A percentile compares a stretch with the other conserved stretches of the same genome.
phyloP scores from a whole-genome alignment of 495 filamentous ascomycete species.

The Barbatosphaeria neglecta region DNA sequence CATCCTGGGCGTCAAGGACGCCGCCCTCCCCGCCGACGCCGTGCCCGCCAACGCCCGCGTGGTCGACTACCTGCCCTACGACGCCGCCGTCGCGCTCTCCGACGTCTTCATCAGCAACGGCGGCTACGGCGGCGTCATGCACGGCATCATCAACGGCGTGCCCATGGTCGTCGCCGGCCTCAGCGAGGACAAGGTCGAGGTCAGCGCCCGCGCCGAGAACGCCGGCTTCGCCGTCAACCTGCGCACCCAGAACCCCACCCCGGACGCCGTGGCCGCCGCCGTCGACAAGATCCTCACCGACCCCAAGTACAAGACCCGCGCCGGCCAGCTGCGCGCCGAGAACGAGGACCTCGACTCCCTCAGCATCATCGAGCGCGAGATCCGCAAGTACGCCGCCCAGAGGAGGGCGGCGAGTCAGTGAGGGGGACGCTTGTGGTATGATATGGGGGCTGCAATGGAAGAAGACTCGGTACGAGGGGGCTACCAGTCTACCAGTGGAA shows the following conservation, averaged over 20 bases:
- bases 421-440: too few relatives aligned
- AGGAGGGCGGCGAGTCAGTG: too few relatives aligned
- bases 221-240: slow-evolving; percentile 22
- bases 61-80: slow-evolving; percentile 26
- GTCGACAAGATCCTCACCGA: slow-evolving; percentile 16
- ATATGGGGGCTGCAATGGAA: too few relatives aligned
- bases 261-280: slow-evolving; percentile 10
- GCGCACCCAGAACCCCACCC: slow-evolving; percentile 12
- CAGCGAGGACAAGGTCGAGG: slow-evolving; percentile 22
- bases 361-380: too few relatives aligned
- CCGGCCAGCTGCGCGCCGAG: slow-evolving; percentile 7
- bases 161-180: slow-evolving; percentile 20
- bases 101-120: slow-evolving; percentile 25
- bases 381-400: too few relatives aligned
- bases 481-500: too few relatives aligned
- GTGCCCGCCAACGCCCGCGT: slow-evolving; percentile 14
- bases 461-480: too few relatives aligned
- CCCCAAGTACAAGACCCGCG: slow-evolving; percentile 12
- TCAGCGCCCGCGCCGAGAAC: slow-evolving; percentile 16
- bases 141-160: slow-evolving; percentile 17
- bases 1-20: slow-evolving; percentile 16
- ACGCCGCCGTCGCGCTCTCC: slow-evolving; percentile 14
- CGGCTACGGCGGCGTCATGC: slow-evolving; percentile 21
- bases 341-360: too few relatives aligned
- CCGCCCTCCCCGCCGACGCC: slow-evolving; percentile 5